These are phyloP conservation scores for Davidsoniella eucalypti DNA, from an alignment of 2,329 filamentous ascomycete genomes.

Conservation along the genomic window DNA sequence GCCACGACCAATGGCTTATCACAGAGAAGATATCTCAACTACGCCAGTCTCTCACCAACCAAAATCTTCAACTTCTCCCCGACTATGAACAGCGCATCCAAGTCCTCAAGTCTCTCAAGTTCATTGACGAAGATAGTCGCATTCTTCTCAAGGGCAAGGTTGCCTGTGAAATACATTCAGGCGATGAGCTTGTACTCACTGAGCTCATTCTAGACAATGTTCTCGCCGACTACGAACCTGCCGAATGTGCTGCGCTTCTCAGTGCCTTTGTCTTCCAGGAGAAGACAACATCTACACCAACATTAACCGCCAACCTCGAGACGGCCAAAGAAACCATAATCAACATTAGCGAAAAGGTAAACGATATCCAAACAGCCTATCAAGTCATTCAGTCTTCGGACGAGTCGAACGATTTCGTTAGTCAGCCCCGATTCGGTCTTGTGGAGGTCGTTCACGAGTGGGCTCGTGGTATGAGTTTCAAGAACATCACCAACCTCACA, in stretches of 20 bases:
- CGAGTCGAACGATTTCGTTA: slow-evolving; percentile 84
- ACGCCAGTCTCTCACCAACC: slow-evolving; percentile 80
- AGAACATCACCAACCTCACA: slow-evolving; percentile 88
- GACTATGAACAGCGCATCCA: slow-evolving; percentile 93
- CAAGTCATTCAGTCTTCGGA: slow-evolving; percentile 86
- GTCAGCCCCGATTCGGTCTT: slow-evolving; percentile 72
- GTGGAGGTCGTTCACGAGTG: slow-evolving; percentile 98
- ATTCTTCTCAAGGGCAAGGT: slow-evolving; percentile 97
- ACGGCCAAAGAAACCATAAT: slow-evolving; percentile 74
- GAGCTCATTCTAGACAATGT: slow-evolving; percentile 95
- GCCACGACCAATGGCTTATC: slow-evolving; percentile 91
- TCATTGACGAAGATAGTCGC: slow-evolving; percentile 72
- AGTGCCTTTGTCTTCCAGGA: slow-evolving; percentile 97
- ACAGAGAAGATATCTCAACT: slow-evolving; percentile 83
- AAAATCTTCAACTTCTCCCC: slow-evolving; percentile 86
- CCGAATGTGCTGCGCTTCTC: slow-evolving; percentile 87
- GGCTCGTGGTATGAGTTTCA: slow-evolving; percentile 96
- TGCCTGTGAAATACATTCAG: slow-evolving; percentile 93
- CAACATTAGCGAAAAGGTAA: slow-evolving; percentile 81
- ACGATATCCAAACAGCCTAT: slow-evolving; percentile 71
- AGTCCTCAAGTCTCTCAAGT: slow-evolving; percentile 79
- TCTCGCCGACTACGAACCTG: slow-evolving; percentile 83
- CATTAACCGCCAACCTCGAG: slow-evolving; percentile 66
- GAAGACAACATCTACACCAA: slow-evolving; percentile 71
- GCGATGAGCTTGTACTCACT: slow-evolving; percentile 88